Base-by-base conservation (phyloP, 768 basidiomycete species). In the Boletus rufocinnamomeus region DNA sequence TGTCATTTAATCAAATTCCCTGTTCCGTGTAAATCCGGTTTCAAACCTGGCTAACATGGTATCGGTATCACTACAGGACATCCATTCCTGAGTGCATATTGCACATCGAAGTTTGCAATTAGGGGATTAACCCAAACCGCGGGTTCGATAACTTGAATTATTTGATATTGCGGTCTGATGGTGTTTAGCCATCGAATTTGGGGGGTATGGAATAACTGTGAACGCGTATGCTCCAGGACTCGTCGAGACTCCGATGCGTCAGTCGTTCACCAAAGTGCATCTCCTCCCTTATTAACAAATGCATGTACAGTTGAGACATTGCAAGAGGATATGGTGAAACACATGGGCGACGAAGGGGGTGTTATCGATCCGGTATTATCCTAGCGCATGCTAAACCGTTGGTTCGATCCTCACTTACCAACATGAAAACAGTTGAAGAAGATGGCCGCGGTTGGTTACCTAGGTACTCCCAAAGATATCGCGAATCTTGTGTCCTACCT, bases 81-180 rank as follows among this genome's bases (percentile, higher is more conserved):
- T 7, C n/a, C 59, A 2, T 59, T 66, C 10, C 10, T 72, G 38
- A 53, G 69, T 30, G 60, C 71, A 6, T 81, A 81, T 57, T 65
- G 62, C 43, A 64, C 72, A 0, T 75, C 74, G 5, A 80, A 82
- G 63, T 80, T 79, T 60, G 78, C 78, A 3, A 50, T 82, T 0
- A 69, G 78, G 28, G 78, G 76, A 17, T 61, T 81, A 28, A 80
- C 80, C 1, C 78, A 79, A 52, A 57, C 63, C 3, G 62, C 69
- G 55, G 69, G 69, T 70, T 34, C 14, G 59, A 30, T 38, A 0
- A 9, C 6, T 17, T 35, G 21, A 23, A 0, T 28, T 25, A 6
- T 13, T 46, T 3, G 9, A 40, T 23, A 16, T 40, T 21, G 3
- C n/a, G 25, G 46, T 52, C 21, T 60, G 28, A 67, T n/a, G 19